phyloP scores from a whole-genome alignment of 805 yeast species.

The Nakazawaea molendinolei region DNA sequence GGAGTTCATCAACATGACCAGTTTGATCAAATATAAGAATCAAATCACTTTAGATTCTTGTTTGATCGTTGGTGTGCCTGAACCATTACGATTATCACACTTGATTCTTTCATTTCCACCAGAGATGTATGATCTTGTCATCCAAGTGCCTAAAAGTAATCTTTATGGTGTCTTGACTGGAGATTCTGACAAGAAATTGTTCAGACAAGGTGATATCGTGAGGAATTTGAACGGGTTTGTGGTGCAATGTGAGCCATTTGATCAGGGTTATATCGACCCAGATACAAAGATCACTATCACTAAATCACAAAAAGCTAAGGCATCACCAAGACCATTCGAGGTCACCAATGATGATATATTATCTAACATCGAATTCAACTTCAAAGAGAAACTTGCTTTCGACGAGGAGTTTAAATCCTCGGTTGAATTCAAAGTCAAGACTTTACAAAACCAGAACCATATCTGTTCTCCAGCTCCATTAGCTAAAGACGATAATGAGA shows the following conservation, averaged over 20 bases:
- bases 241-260: slow-evolving; percentile 63
- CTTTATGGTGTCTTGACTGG: slow-evolving; percentile 28
- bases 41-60: slow-evolving; percentile 37
- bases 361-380: slow-evolving; percentile 14
- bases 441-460: background rate
- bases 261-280: slow-evolving; percentile 50
- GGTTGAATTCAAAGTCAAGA: background rate
- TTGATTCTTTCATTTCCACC: slow-evolving; percentile 37
- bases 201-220: slow-evolving; percentile 36
- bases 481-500: slow-evolving; percentile 36
- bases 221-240: slow-evolving; percentile 43
- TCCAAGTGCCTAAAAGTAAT: slow-evolving; percentile 26
- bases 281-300: slow-evolving; percentile 46
- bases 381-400: slow-evolving; percentile 13
- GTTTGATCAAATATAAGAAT: slow-evolving; percentile 26
- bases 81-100: slow-evolving; percentile 26
- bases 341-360: slow-evolving; percentile 12
- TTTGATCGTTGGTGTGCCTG: slow-evolving; percentile 27
- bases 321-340: slow-evolving; percentile 12
- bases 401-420: background rate
- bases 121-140: slow-evolving; percentile 38
- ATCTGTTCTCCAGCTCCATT: slow-evolving; percentile 19
- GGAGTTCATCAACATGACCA: slow-evolving; percentile 31
- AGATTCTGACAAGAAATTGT: slow-evolving; percentile 27
- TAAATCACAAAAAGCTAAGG: slow-evolving; percentile 11